Conservation (phyloP, 176 grass and related monocot species). For the Aechmea fasciata region DNA sequence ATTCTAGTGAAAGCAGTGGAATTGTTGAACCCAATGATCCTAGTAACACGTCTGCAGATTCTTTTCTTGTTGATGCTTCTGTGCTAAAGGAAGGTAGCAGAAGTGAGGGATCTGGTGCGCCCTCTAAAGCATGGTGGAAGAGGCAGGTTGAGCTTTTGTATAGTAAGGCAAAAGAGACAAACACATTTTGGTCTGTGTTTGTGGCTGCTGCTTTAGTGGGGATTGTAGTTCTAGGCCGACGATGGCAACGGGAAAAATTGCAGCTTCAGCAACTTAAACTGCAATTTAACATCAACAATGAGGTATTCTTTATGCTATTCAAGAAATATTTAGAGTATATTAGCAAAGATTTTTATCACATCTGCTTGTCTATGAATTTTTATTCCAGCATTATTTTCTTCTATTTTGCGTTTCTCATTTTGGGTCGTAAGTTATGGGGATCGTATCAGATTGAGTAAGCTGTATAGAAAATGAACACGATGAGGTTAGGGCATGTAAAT, state of each 20-base stretch:
- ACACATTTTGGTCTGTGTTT: conserved; percentile 33
- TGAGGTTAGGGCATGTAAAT: too few relatives aligned
- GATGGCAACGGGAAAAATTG: conserved; percentile 30
- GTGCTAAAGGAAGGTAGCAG: not conserved
- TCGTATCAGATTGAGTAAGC: too few relatives aligned
- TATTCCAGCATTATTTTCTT: not conserved
- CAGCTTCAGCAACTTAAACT: conserved; percentile 35
- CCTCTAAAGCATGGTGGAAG: conserved; percentile 41
- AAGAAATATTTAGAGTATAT: conserved; percentile 1
- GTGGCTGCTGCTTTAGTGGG: conserved; percentile 38
- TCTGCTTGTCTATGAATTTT: not conserved
- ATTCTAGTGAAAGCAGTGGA: not conserved
- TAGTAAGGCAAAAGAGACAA: conserved; percentile 34
- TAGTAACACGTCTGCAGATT: not conserved
- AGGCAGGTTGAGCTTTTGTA: conserved; percentile 25
- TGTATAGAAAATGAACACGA: too few relatives aligned
- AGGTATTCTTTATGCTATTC: conserved; percentile 20
- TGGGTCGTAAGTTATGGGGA: too few relatives aligned
- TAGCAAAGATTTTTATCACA: not conserved
- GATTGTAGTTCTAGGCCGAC: conserved; percentile 32
- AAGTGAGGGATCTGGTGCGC: not conserved
- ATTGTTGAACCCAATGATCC: not conserved
- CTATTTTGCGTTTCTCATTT: not conserved
- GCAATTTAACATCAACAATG: conserved; percentile 28
- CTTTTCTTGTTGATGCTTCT: not conserved